Evolutionary conservation across 1,284 basidiomycete species (phyloP).

Genomic region (Ganoderma sp.): DNA sequence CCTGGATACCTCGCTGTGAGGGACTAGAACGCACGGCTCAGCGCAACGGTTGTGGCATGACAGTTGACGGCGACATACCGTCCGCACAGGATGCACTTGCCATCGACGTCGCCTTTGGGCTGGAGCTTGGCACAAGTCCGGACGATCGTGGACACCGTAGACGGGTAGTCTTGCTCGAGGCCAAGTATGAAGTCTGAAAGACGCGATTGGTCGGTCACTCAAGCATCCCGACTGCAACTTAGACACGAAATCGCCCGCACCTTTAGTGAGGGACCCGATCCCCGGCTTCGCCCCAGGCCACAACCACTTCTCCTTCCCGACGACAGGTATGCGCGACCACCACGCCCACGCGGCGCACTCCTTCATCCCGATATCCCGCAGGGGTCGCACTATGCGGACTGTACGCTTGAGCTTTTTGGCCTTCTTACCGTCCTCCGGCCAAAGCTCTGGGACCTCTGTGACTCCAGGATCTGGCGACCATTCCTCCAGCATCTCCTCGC

Average conservation of each 20-base stretch:
- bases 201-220: not conserved
- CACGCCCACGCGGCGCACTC: constrained; percentile 82
- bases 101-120: constrained; percentile 63
- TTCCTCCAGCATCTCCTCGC: constrained; percentile 73
- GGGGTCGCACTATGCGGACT: constrained; percentile 70
- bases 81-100: constrained; percentile 72
- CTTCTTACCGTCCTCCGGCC: constrained; percentile 8
- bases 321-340: constrained; percentile 63
- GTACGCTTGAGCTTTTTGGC: constrained; percentile 26
- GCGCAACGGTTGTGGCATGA: not conserved
- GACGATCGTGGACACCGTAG: constrained; percentile 87
- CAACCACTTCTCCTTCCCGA: constrained; percentile 56
- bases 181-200: constrained; percentile 79
- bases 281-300: constrained; percentile 60
- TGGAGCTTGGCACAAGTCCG: constrained; percentile 84
- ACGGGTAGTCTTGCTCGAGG: constrained; percentile 84
- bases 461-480: constrained; percentile 49
- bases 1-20: constrained; percentile 30
- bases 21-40: constrained; percentile 21
- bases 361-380: constrained; percentile 81
- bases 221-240: no score
- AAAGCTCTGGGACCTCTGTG: not conserved
- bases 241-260: constrained; percentile 45
- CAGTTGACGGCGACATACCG: constrained; percentile 53
- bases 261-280: constrained; percentile 76